Percentiles rank a stretch among this genome's conserved stretches.
phyloP scores from a whole-genome alignment of 1,284 basidiomycete species.

The Cutaneotrichosporon cyanovorans region DNA sequence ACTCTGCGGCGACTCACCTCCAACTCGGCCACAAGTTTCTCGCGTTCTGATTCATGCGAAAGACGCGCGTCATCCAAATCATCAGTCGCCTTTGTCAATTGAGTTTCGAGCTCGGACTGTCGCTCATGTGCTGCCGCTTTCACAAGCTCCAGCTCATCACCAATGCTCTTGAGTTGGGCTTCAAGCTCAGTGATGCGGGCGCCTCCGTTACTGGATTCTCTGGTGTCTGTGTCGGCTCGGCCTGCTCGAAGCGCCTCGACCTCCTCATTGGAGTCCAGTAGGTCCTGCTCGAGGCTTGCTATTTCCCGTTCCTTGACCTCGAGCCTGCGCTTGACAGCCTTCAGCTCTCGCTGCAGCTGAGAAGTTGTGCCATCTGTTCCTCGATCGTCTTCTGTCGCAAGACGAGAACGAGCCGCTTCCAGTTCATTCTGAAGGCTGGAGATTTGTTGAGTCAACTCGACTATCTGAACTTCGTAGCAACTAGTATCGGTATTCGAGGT shows the following conservation, averaged over 20 bases:
- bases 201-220: not conserved
- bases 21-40: conserved; percentile 5
- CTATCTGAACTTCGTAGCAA: conserved; percentile 5
- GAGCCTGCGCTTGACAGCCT: conserved; percentile 17
- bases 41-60: conserved; percentile 1
- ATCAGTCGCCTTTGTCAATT: not conserved
- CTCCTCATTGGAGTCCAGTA: conserved; percentile 19
- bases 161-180: not conserved
- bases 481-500: no score
- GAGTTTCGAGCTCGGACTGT: conserved; percentile 4
- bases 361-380: conserved; percentile 7
- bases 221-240: not conserved
- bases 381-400: not conserved
- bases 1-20: conserved; percentile 6
- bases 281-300: conserved; percentile 1
- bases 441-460: conserved; percentile 10
- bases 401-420: conserved; percentile 3
- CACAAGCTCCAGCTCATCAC: conserved; percentile 1
- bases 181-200: not conserved
- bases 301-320: conserved; percentile 13
- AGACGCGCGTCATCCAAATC: not conserved
- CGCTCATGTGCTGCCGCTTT: conserved; percentile 1
- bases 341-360: conserved; percentile 22
- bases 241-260: conserved; percentile 15
- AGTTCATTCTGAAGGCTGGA: conserved; percentile 19